Percentiles rank a stretch among this genome's conserved stretches.
Conservation (phyloP, 2,329 filamentous ascomycete species). For the Penicillium vulpinum region DNA sequence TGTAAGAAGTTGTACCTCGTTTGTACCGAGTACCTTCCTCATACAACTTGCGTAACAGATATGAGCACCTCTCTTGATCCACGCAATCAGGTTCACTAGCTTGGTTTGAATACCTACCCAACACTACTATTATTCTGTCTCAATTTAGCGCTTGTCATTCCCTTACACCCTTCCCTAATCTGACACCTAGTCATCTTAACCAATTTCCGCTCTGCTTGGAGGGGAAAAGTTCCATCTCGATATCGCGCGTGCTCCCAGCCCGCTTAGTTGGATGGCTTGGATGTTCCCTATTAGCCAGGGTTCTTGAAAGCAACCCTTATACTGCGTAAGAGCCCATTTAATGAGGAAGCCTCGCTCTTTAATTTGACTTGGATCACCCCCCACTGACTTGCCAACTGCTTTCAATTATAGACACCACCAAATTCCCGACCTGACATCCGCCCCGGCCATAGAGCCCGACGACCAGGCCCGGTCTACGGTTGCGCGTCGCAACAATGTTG, state of each 20-base stretch:
- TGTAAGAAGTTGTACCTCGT: conserved; percentile 10
- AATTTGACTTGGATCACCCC: background rate
- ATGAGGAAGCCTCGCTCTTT: background rate
- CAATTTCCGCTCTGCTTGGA: conserved; percentile 15
- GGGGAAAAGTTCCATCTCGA: conserved; percentile 22
- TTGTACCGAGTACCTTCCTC: conserved; percentile 13
- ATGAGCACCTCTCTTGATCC: conserved; percentile 15
- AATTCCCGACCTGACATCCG: conserved; percentile 14
- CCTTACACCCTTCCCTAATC: background rate
- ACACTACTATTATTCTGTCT: conserved; percentile 10
- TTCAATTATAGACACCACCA: conserved; percentile 12
- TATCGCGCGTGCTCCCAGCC: conserved; percentile 29
- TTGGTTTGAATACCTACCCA: conserved; percentile 28
- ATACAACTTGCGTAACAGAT: conserved; percentile 21
- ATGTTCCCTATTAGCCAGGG: conserved; percentile 19
- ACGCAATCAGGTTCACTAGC: conserved; percentile 26
- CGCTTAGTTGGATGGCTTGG: conserved; percentile 32
- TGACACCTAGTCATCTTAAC: background rate
- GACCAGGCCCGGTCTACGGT: conserved; percentile 73
- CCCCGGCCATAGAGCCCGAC: conserved; percentile 17
- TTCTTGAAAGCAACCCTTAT: conserved; percentile 18
- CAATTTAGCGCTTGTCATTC: conserved; percentile 9
- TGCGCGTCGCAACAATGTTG: conserved; percentile 71
- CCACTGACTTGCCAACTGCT: conserved; percentile 12
- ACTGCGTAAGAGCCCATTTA: conserved; percentile 7